Base-by-base conservation (phyloP, 306 rosid genomes). In the Pterocarpus macrocarpus region DNA sequence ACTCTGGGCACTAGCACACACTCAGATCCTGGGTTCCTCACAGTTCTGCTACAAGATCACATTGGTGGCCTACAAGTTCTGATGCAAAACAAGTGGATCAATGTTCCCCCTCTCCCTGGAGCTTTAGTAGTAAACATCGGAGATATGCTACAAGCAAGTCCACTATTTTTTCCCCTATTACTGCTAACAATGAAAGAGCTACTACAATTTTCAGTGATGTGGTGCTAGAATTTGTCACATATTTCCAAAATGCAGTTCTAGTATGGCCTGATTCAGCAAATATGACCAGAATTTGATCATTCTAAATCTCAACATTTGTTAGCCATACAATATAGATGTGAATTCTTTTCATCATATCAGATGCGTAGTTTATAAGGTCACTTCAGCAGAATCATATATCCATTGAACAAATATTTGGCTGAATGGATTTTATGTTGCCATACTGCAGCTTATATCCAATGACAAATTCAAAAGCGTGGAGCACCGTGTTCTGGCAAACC, bases 11-110 rank as follows among this genome's bases (percentile, higher is more conserved):
- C 82, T 3, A 71, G 35, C 49, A 79, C 64, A 8, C 89, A 87
- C 84, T 66, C 86, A 35, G 91, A 87, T 77, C 87, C 88, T 68
- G 84, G 70, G 15, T 87, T 87, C 71, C 83, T 90, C 73, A 88
- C 93, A 34, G 22, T 86, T 77, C 78, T 86, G n/a, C 87, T 90
- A 7, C 90, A 90, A 84, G 90, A 90, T 38, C 77, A 73, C 41
- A 58, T 86, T 34, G 90, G 87, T 59, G 91, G 90, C 4, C 87
- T 86, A 39, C 90, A 90, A 80, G 77, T 88, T 7, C 69, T 82
- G 17, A n/a, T 33, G 38, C 79, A 86, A 8, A 61, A 80, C 44
- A 70, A 82, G 1, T 90, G 89, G 88, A 73, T 82, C 45, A 68
- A 84, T 72, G 77, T 80, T 11, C 75, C 76, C 10, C 87, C 91